A percentile compares a stretch with the other conserved stretches of the same genome.
Evolutionary conservation across 805 yeast genomes (phyloP).

Genomic region (Sugiyamaella marilandica): DNA sequence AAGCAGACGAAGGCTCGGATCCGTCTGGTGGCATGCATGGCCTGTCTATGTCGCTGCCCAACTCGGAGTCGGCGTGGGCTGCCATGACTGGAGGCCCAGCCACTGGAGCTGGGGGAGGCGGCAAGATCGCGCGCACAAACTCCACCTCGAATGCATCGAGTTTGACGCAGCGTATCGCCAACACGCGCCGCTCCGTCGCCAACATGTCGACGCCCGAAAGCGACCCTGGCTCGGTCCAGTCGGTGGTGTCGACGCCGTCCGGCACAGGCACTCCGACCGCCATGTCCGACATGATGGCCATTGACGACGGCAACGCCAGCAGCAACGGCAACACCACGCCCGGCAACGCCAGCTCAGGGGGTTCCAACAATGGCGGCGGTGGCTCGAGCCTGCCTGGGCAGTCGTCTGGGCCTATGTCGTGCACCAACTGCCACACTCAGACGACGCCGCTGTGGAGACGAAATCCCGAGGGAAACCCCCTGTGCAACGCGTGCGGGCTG

Average conservation of each 20-base stretch:
- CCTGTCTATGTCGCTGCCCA: neutral
- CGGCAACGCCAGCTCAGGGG: neutral
- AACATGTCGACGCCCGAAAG: slow-evolving; percentile 10
- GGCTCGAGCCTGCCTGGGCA: neutral
- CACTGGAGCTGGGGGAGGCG: neutral
- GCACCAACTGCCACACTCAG: slow-evolving; percentile 85
- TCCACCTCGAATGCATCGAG: slow-evolving; percentile 17
- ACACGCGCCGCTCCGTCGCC: neutral
- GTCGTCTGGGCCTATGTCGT: slow-evolving; percentile 36
- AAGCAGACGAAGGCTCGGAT: slow-evolving; percentile 1
- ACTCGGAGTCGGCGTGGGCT: neutral
- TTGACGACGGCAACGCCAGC: neutral
- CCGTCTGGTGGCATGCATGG: neutral
- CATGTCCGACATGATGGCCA: neutral
- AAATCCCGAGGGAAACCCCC: slow-evolving; percentile 84
- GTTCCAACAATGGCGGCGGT: neutral
- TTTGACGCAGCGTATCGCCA: slow-evolving; percentile 4
- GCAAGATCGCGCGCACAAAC: slow-evolving; percentile 16
- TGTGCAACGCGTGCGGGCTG: slow-evolving; percentile 95
- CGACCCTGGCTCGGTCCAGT: slow-evolving; percentile 3
- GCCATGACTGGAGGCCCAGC: neutral
- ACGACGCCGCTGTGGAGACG: slow-evolving; percentile 96
- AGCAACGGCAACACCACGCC: neutral
- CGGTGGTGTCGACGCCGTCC: slow-evolving; percentile 7
- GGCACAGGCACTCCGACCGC: slow-evolving; percentile 2